Percentiles rank a stretch among this genome's conserved stretches.
phyloP scores from a whole-genome alignment of 2,329 filamentous ascomycete genomes.

The Talaromyces sp. region DNA sequence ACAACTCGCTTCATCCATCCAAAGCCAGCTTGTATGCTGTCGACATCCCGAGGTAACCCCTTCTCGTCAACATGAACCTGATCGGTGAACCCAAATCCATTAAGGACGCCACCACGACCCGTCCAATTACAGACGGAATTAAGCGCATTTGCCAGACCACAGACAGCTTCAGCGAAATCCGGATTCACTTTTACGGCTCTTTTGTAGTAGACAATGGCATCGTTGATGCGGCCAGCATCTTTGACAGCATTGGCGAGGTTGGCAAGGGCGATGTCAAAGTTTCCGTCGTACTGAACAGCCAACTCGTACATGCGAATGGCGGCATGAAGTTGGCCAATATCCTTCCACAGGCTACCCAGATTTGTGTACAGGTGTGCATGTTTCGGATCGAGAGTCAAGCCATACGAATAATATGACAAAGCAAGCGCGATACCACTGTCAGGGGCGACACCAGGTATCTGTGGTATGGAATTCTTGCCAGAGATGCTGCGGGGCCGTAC shows the following conservation, averaged over 20 bases:
- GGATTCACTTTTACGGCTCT: constrained; percentile 88
- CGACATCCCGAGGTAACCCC: constrained; percentile 77
- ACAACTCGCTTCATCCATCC: constrained; percentile 90
- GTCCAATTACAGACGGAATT: constrained; percentile 97
- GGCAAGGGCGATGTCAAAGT: constrained; percentile 93
- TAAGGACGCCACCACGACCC: constrained; percentile 78
- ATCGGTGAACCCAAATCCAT: constrained; percentile 71
- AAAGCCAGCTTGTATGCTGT: constrained; percentile 57
- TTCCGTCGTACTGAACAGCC: constrained; percentile 86
- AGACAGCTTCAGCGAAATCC: constrained; percentile 94
- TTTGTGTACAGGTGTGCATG: constrained; percentile 98
- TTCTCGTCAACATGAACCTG: constrained; percentile 88
- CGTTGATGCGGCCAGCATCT: constrained; percentile 85
- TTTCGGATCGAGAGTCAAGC: constrained; percentile 75
- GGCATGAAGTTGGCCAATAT: constrained; percentile 86
- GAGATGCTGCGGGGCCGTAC: constrained; percentile 29
- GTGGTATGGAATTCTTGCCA: constrained; percentile 39
- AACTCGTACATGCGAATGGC: constrained; percentile 98
- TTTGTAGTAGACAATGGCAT: constrained; percentile 89
- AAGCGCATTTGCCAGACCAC: constrained; percentile 86
- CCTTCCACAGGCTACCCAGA: constrained; percentile 88
- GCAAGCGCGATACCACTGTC: constrained; percentile 87
- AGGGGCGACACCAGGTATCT: constrained; percentile 73
- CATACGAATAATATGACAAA: constrained; percentile 92
- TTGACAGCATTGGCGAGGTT: constrained; percentile 98